Evolutionary conservation across 2,329 filamentous ascomycete genomes (phyloP).

Genomic region (Capronia epimyces): DNA sequence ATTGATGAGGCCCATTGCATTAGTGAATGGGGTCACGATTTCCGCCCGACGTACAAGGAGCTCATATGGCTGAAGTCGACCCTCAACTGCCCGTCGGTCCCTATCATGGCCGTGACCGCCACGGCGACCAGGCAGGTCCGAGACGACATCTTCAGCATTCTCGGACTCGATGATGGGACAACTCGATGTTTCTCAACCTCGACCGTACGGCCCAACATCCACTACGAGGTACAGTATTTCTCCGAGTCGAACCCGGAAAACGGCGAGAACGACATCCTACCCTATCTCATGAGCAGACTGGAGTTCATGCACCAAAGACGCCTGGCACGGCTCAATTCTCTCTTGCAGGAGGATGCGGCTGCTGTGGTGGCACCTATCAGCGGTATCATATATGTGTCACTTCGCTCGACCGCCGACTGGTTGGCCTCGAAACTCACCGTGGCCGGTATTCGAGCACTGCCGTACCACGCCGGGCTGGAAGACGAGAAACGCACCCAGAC

Average conservation of each 20-base stretch:
- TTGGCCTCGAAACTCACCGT: constrained; percentile 37
- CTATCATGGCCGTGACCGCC: constrained; percentile 87
- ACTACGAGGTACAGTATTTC: constrained; percentile 75
- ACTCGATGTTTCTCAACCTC: constrained; percentile 73
- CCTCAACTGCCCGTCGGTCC: constrained; percentile 66
- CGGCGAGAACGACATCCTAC: constrained; percentile 65
- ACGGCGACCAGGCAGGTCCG: constrained; percentile 79
- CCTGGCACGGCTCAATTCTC: constrained; percentile 44
- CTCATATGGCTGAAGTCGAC: constrained; percentile 78
- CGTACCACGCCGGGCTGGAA: constrained; percentile 59
- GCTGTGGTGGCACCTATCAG: constrained; percentile 36
- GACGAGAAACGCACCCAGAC: constrained; percentile 63
- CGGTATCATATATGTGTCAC: constrained; percentile 46
- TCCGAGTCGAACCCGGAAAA: constrained; percentile 38
- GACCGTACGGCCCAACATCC: constrained; percentile 76
- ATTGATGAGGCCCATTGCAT: constrained; percentile 97
- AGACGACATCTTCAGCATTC: constrained; percentile 71
- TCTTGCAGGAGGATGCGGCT: constrained; percentile 32
- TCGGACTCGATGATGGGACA: constrained; percentile 55
- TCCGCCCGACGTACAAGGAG: constrained; percentile 84
- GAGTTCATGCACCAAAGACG: constrained; percentile 66
- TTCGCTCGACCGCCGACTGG: constrained; percentile 38
- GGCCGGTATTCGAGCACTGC: constrained; percentile 38
- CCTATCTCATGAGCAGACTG: constrained; percentile 72
- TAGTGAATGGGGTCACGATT: constrained; percentile 97